A percentile compares a stretch with the other conserved stretches of the same genome.
These are phyloP conservation scores for Dothistroma septosporum DNA, from an alignment of 2,329 filamentous ascomycete species.

Conservation along the genomic window DNA sequence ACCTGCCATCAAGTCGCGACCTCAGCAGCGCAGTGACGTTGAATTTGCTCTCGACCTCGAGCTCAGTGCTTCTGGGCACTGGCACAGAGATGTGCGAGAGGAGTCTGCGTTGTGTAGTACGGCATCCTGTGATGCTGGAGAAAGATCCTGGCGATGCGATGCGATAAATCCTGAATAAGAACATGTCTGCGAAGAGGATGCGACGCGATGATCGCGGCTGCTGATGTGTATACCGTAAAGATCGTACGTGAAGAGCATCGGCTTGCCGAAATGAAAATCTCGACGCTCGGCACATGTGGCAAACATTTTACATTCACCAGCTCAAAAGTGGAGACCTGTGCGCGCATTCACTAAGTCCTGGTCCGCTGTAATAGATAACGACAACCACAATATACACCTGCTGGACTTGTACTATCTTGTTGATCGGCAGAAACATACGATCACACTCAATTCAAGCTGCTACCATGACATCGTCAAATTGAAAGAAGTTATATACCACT, in stretches of 20 bases:
- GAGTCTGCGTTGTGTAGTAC: neutral
- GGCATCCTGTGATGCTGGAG: neutral
- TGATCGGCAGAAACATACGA: no score
- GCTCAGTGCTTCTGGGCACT: neutral
- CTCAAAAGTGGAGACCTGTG: neutral
- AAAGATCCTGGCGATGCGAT: neutral
- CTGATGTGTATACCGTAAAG: neutral
- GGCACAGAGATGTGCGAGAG: neutral
- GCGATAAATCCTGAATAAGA: neutral
- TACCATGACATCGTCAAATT: neutral
- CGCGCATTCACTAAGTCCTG: neutral
- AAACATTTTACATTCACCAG: neutral
- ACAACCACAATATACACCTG: no score
- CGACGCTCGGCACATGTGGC: neutral
- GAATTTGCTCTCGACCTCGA: conserved; percentile 25
- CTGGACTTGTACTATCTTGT: no score
- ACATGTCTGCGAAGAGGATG: neutral
- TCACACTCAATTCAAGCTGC: neutral
- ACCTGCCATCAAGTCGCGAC: neutral
- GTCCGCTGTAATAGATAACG: no score
- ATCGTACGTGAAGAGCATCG: neutral
- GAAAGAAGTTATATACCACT: neutral
- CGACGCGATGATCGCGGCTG: neutral
- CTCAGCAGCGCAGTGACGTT: conserved; percentile 7
- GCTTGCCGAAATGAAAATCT: neutral